Base-by-base conservation (phyloP, 129 eudicot genomes). In the Escallonia rubra region DNA sequence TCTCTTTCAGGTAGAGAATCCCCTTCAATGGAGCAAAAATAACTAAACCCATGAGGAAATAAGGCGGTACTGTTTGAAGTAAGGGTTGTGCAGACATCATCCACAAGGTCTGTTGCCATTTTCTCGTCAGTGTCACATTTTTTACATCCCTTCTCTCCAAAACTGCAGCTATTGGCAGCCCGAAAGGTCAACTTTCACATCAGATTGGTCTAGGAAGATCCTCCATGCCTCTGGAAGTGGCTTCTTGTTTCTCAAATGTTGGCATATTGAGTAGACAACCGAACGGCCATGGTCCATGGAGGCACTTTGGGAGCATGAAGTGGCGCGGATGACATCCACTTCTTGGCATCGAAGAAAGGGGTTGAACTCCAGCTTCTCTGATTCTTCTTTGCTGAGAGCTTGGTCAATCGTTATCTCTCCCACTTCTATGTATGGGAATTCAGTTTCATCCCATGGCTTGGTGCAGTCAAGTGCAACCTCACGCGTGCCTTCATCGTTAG, bases 271-370 rank as follows among this genome's bases (percentile, higher is more conserved):
- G 69, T 81, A 81, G 50, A 81, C 76, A 15, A 81, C 53, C 1
- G 82, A 81, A 49, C 86, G 68, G 4, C 86, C 86, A 12, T 81
- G 86, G 60, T 81, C 86, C 79, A 81, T 64, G 2, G 86, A 81
- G 6, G 86, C 86, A 61, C 86, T 81, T 12, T 81, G 86, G 44
- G 82, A 68, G 53, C 82, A 81, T 54, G 82, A 81, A 7, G 78
- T 81, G 68, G 82, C 86, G 5, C 79, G 74, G 11, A 76, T 76
- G 10, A 81, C 74, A 65, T 81, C 86, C 15, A 81, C 57, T 60
- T 76, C 86, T 34, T 64, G 49, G 61, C 74, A 72, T 81, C 63
- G 67, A 16, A 81, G 45, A 64, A 72, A 81, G 10, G 86, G 86
- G 56, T 81, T 76, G 74, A 81, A 81, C 72, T 81, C 86, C 41